phyloP scores from a whole-genome alignment of 140 eudicot species.

The Oenanthe javanica region DNA sequence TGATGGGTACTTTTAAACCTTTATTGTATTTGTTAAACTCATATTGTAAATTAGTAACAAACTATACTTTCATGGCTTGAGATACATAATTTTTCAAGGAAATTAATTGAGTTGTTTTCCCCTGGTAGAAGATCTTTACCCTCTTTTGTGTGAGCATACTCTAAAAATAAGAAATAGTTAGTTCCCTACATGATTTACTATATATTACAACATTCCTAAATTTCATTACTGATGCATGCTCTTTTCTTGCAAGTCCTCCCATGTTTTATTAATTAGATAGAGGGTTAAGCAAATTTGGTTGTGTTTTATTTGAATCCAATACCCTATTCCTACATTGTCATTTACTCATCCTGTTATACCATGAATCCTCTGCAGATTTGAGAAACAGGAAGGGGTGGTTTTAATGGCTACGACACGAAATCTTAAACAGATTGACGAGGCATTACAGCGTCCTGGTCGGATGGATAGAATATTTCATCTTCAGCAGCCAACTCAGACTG shows the following conservation, averaged over 20 bases:
- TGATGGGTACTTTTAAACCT: constrained; percentile 66
- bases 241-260: background rate
- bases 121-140: background rate
- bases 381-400: constrained; percentile 95
- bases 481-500: constrained; percentile 75
- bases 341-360: constrained; percentile 1
- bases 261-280: background rate
- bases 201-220: background rate
- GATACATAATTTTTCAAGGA: background rate
- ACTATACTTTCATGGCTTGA: background rate
- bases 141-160: background rate
- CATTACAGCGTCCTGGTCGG: constrained; percentile 93
- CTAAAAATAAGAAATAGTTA: background rate
- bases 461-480: constrained; percentile 94
- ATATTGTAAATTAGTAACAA: background rate
- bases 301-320: background rate
- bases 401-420: constrained; percentile 92
- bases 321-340: background rate
- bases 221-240: background rate
- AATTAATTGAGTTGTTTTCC: background rate
- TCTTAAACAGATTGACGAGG: constrained; percentile 70
- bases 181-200: background rate
- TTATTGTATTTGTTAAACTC: background rate
- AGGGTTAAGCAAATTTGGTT: background rate
- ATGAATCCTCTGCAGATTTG: constrained; percentile 50